Base-by-base conservation (phyloP, 768 basidiomycete genomes). In the Leccinum pellstonianum region DNA sequence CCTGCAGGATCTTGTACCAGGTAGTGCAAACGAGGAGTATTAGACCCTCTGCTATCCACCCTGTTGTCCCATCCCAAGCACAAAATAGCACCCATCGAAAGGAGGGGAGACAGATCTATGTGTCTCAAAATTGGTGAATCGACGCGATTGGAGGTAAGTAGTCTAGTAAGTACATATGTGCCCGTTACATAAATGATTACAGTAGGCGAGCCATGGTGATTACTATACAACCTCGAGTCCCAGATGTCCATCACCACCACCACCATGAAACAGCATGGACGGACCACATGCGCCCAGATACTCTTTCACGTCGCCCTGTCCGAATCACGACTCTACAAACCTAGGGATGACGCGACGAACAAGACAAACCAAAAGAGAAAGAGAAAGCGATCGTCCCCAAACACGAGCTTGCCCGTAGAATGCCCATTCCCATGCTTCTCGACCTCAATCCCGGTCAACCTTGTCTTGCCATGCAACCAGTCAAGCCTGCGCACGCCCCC, bases 381-480 rank as follows among this genome's bases (percentile, higher is more conserved):
- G 41, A 43, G 41, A 43, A 43, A 43, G 4, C n/a, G 41, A 43
- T 19, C 10, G 41, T 43, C 7, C n/a, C 41, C 7, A 60, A 85
- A 85, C 57, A 84, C 73, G 41, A 83, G 77, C 64, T 77, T 82
- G 52, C 82, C 83, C 4, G 75, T 75, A 52, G 76, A 68, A 43
- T 70, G 69, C n/a, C 70, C 71, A 29, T 74, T 69, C 8, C 70
- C 66, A 51, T 75, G 73, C 61, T 80, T 83, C 66, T 81, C 79
- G 60, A 86, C 78, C 66, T 87, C 85, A 61, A 89, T 77, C 25
- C 87, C 87, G 33, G 84, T 76, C 38, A 89, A 68, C 50, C 77
- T 73, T 33, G 83, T 86, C 67, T 85, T 87, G 33, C 81, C 78
- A 19, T 83, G 83, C 49, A 89, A 75, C 80, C 83, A 88, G 73